These are phyloP conservation scores for Talaromyces rugulosus DNA, from an alignment of 2,329 filamentous ascomycete species.

Conservation along the genomic window DNA sequence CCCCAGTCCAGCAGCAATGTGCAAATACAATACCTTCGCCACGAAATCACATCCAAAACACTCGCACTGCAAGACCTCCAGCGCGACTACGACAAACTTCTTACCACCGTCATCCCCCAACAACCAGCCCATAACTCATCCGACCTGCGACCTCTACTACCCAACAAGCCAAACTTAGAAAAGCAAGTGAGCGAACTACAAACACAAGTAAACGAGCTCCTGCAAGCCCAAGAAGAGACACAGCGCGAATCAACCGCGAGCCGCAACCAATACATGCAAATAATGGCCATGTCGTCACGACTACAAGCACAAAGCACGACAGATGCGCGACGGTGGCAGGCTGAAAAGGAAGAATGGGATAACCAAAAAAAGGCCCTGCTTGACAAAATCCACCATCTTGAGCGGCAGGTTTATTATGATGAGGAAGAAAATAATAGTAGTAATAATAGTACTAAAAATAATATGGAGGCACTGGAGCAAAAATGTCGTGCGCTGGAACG, in stretches of 20 bases:
- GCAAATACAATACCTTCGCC: constrained; percentile 49
- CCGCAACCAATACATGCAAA: constrained; percentile 48
- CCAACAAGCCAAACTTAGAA: not conserved
- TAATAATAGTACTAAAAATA: not conserved
- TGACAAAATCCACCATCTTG: constrained; percentile 31
- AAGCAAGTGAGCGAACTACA: not conserved
- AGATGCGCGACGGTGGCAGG: constrained; percentile 40
- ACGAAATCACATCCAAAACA: constrained; percentile 52
- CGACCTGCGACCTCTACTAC: not conserved
- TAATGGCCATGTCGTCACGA: constrained; percentile 47
- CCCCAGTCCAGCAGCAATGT: constrained; percentile 14
- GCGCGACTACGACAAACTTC: constrained; percentile 50
- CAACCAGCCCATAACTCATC: constrained; percentile 21
- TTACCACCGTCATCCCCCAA: constrained; percentile 50
- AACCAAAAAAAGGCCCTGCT: constrained; percentile 27
- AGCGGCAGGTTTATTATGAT: constrained; percentile 12
- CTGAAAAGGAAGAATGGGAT: constrained; percentile 34
- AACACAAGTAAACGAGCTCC: constrained; percentile 20
- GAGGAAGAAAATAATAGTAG: not conserved
- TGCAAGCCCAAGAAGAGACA: constrained; percentile 45
- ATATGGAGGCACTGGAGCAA: not conserved
- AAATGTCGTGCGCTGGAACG: not conserved
- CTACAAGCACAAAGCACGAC: constrained; percentile 42
- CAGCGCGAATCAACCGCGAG: constrained; percentile 39
- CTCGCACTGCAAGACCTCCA: constrained; percentile 51